Percentiles rank a stretch among this genome's conserved stretches.
Evolutionary conservation across 2,329 filamentous ascomycete genomes (phyloP).

Genomic region (Plectosphaerella sp.): DNA sequence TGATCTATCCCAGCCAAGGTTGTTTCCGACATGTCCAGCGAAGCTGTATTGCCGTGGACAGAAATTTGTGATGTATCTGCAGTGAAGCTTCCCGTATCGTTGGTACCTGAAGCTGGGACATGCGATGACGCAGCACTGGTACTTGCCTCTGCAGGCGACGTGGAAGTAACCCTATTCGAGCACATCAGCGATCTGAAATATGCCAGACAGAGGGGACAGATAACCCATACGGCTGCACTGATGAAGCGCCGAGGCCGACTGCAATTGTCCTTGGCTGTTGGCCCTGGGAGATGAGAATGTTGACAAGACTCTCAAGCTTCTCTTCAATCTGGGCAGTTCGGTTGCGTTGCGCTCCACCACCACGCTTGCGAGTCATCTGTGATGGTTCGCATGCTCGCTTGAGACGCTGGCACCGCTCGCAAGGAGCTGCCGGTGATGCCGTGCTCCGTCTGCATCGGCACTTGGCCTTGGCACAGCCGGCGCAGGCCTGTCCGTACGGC

Average conservation of each 20-base stretch:
- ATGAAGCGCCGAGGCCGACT: not conserved
- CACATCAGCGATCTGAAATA: no score
- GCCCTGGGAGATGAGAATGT: not conserved
- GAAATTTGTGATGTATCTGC: not conserved
- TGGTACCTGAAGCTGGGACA: not conserved
- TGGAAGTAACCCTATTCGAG: no score
- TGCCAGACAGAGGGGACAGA: no score
- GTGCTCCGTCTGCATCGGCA: not conserved
- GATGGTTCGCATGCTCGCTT: not conserved
- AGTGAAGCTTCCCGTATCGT: not conserved
- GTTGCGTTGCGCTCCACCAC: not conserved
- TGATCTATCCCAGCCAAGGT: not conserved
- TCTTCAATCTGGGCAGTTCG: not conserved
- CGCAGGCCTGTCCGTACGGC: conserved; percentile 1
- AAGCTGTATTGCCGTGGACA: not conserved
- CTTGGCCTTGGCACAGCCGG: conserved; percentile 1
- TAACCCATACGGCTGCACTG: no score
- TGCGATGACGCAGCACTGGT: not conserved
- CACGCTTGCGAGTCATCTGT: not conserved
- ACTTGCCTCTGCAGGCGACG: not conserved
- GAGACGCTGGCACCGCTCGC: not conserved
- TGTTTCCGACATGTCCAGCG: not conserved
- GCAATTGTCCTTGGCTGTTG: not conserved
- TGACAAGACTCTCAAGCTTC: not conserved
- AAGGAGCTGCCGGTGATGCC: not conserved